Evolutionary conservation across 129 eudicot species (phyloP).

Genomic region (Calendula officinalis): DNA sequence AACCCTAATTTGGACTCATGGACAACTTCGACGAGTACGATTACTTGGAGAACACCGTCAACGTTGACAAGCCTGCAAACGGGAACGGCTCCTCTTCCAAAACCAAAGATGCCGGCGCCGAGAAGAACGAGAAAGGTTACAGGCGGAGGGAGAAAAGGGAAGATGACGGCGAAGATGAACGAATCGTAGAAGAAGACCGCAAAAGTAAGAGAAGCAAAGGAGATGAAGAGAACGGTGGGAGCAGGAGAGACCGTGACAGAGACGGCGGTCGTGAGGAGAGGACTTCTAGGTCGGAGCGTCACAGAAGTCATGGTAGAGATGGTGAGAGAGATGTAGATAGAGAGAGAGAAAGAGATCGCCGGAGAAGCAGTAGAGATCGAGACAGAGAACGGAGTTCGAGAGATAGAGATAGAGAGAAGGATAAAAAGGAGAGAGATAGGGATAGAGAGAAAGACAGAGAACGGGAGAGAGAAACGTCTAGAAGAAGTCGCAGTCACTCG

Average conservation of each 20-base stretch:
- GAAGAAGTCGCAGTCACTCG: slow-evolving; percentile 45
- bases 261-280: slow-evolving; percentile 31
- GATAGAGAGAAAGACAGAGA: not conserved
- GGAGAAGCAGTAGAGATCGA: not conserved
- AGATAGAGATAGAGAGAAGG: slow-evolving; percentile 33
- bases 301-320: not conserved
- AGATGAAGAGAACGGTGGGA: slow-evolving; percentile 42
- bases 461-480: slow-evolving; percentile 23
- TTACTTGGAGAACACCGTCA: too few species aligned
- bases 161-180: slow-evolving; percentile 33
- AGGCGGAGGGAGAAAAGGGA: slow-evolving; percentile 44
- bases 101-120: slow-evolving; percentile 24
- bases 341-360: not conserved
- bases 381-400: slow-evolving; percentile 37
- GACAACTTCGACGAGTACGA: too few species aligned
- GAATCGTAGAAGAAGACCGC: slow-evolving; percentile 34
- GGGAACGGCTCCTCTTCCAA: too few species aligned
- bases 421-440: slow-evolving; percentile 21
- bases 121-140: slow-evolving; percentile 51
- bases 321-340: slow-evolving; percentile 30
- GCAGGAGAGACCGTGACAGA: slow-evolving; percentile 10
- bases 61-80: too few species aligned
- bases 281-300: slow-evolving; percentile 19
- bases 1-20: too few species aligned
- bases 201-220: slow-evolving; percentile 43